Base-by-base conservation (phyloP, 139 green algal species). In the Trebouxia sp. region DNA sequence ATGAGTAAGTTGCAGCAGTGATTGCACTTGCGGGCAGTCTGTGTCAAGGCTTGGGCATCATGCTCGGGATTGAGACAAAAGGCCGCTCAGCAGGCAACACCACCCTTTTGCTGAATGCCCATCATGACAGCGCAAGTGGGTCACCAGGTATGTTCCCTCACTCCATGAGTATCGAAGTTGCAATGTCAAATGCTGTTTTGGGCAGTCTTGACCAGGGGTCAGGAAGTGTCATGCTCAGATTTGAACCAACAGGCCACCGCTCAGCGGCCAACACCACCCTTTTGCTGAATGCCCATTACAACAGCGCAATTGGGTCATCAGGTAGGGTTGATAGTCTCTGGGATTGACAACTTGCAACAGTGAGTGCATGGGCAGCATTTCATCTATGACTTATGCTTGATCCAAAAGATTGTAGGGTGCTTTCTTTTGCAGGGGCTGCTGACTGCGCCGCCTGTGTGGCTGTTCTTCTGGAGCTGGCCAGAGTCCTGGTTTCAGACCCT, bases 401-500 rank as follows among this genome's bases (percentile, higher is more conserved):
- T 76, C 12, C 32, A 76, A 22, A 11, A 11, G 37, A 14, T 72
- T 35, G 66, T 28, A 66, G n/a, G 12, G 1, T 43, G 5, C n/a
- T 42, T 37, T 37, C 20, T 22, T 32, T 15, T 58, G 26, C 87
- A 88, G 89, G 90, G 20, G 90, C 91, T 20, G 76, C 83, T 12
- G 88, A 94, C 39, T 85, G 85, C 65, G 84, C 76, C n/a, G 78
- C 82, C 48, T 92, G 89, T 80, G 82, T 94, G n/a, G 83, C 43
- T 1, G 81, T 93, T 8, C 81, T 87, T 78, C 79, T 94, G 43
- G 91, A 94, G 83, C n/a, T 89, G 2, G 91, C 90, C 0, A 82
- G 88, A 4, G 83, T 85, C 14, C 15, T 93, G 50, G 62, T 94
- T 12, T 72, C 50, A n/a, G 80, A 87, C 37, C 56, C 45, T 0